Evolutionary conservation across 768 basidiomycete genomes (phyloP), one percentile per base, ranked within the genome.

Genomic region (Pseudohyphozyma bogoriensis): DNA sequence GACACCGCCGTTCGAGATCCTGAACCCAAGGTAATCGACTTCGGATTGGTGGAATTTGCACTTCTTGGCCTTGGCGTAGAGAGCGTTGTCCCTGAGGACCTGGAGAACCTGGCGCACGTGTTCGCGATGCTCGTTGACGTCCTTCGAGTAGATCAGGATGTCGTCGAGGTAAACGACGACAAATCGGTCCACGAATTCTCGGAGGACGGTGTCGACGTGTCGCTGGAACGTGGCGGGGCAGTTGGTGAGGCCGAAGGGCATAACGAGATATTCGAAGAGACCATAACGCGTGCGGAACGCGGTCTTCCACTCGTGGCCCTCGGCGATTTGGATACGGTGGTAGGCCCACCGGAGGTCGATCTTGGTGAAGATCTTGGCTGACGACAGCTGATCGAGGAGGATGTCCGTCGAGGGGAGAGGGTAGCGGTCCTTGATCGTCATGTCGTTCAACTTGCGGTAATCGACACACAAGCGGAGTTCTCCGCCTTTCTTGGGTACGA

Each of bases 241-340:
- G 46, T 71, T 72, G 20, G 68, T 67, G 31, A 72, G 65, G 18
- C 70, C 74, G 47, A 71, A 78, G 52, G 72, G 77, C 76, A 76
- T 79, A 33, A 76, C 77, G 26, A 63, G 61, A 39, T 74, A 80
- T 50, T 80, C 77, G 57, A 73, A 79, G 0, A 71, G 58, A 0
- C 79, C 76, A 28, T 74, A 74, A 0, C 74, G 77, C 0, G 76
- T 79, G 0, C 63, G 63, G 1, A 79, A 75, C 0, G 76, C 77
- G 0, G 77, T 78, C 26, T 78, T 79, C 75, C 73, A 75, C 66
- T 78, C 72, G 56, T 78, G 72, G 0, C 77, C 77, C 22, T 73
- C 70, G 6, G 66, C 61, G 46, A 80, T 75, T 3, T 75, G 66
- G n/a, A 80, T 65, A 16, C 77, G 75, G 63, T 79, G 75, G 64